A percentile compares a stretch with the other conserved stretches of the same genome.
phyloP scores from a whole-genome alignment of 768 basidiomycete species.

The Mycena pura region DNA sequence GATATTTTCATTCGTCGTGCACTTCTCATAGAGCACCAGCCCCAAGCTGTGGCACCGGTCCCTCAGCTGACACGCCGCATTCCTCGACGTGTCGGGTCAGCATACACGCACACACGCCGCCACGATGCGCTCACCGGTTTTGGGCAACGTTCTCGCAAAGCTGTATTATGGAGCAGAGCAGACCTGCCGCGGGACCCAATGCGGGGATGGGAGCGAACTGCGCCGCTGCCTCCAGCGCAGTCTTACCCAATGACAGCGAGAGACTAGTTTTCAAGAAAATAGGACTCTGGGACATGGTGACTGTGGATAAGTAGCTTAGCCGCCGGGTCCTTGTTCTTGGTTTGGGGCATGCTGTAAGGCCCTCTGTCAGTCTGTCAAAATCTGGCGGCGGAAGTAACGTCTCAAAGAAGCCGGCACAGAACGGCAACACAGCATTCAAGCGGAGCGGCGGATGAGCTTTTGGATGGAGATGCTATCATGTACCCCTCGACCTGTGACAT shows the following conservation, averaged over 20 bases:
- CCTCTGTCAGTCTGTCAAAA: too few species aligned
- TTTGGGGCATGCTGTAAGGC: too few species aligned
- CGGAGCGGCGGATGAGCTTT: too few species aligned
- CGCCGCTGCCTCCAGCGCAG: constrained; percentile 52
- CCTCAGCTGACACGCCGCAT: constrained; percentile 50
- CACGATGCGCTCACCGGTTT: constrained; percentile 48
- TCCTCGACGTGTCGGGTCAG: constrained; percentile 34
- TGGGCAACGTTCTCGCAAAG: constrained; percentile 53
- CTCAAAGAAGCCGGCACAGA: too few species aligned
- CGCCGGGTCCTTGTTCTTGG: too few species aligned
- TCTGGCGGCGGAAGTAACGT: too few species aligned
- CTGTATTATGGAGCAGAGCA: constrained; percentile 50
- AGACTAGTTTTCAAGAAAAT: constrained; percentile 1
- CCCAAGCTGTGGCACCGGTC: constrained; percentile 56
- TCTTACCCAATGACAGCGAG: constrained; percentile 36
- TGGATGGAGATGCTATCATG: too few species aligned
- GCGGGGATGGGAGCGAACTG: constrained; percentile 57
- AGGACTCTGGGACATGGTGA: neutral
- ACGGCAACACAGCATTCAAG: too few species aligned
- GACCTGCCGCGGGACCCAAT: constrained; percentile 48
- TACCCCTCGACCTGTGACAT: too few species aligned
- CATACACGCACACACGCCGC: neutral
- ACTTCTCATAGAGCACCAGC: constrained; percentile 44
- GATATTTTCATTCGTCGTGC: constrained; percentile 36
- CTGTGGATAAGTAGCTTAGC: too few species aligned